Percentiles rank a stretch among this genome's conserved stretches.
These are phyloP conservation scores for Colletotrichum lindemuthianum DNA, from an alignment of 2,329 filamentous ascomycete species.

Conservation along the genomic window DNA sequence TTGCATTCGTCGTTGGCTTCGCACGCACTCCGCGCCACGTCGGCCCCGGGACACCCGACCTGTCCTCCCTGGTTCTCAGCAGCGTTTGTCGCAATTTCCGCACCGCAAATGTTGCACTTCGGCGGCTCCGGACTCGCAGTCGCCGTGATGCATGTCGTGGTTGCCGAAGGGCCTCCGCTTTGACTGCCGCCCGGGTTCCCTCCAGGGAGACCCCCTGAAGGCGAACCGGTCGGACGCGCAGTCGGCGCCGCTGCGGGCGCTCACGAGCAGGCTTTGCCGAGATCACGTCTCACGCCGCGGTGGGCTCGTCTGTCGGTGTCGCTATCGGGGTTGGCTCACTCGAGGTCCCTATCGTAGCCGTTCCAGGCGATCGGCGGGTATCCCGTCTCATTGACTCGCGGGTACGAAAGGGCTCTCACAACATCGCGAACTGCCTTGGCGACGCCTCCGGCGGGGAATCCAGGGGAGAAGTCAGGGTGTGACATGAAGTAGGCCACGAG, in stretches of 20 bases:
- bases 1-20: background rate
- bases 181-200: background rate
- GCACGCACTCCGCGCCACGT: background rate
- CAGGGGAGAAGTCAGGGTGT: background rate
- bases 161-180: background rate
- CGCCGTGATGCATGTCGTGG: background rate
- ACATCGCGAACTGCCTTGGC: conserved; percentile 5
- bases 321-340: background rate
- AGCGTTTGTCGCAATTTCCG: background rate
- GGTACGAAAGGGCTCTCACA: background rate
- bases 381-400: background rate
- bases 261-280: background rate
- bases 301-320: background rate
- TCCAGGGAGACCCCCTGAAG: background rate
- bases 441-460: background rate
- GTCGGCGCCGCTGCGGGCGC: background rate
- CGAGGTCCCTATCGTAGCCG: background rate
- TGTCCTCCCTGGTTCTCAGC: background rate
- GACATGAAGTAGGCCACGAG: conserved; percentile 16
- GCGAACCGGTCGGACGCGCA: background rate
- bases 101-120: background rate
- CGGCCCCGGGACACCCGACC: background rate
- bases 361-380: conserved; percentile 17
- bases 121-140: background rate
- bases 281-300: background rate